phyloP scores from a whole-genome alignment of 768 basidiomycete genomes.

The Coprinopsis strossmayeri region DNA sequence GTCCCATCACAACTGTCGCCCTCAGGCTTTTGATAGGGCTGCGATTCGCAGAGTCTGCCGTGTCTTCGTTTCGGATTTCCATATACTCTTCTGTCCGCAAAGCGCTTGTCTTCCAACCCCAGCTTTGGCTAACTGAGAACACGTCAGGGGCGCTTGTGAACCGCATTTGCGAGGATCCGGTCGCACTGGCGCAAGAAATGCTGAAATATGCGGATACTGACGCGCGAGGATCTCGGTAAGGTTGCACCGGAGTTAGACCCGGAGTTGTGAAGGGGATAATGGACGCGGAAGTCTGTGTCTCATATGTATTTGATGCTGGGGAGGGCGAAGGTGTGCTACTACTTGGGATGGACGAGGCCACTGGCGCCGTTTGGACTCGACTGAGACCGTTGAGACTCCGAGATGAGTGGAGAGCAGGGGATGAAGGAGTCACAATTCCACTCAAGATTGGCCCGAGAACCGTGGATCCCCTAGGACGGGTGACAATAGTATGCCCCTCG shows the following conservation, averaged over 20 bases:
- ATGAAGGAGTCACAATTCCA: constrained; percentile 23
- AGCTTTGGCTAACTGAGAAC: constrained; percentile 81
- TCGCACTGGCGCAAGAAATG: constrained; percentile 74
- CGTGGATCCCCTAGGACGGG: constrained; percentile 1
- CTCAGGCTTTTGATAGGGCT: constrained; percentile 45
- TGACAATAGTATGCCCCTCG: not conserved
- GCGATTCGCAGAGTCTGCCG: constrained; percentile 13
- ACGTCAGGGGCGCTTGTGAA: constrained; percentile 84
- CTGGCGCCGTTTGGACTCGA: constrained; percentile 1
- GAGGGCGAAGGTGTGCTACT: constrained; percentile 19
- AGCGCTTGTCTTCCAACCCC: constrained; percentile 82
- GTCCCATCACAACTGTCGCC: constrained; percentile 72
- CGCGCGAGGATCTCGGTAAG: constrained; percentile 71
- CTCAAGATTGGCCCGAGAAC: not conserved
- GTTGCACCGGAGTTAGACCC: constrained; percentile 44
- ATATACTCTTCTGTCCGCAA: constrained; percentile 44
- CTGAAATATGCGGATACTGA: constrained; percentile 76
- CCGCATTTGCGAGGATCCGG: constrained; percentile 74
- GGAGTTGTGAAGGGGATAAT: constrained; percentile 14
- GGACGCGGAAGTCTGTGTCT: constrained; percentile 17
- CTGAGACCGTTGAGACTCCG: constrained; percentile 37
- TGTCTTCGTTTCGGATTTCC: constrained; percentile 31
- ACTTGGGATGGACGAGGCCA: constrained; percentile 15
- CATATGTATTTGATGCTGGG: constrained; percentile 14
- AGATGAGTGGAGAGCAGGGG: constrained; percentile 43